Evolutionary conservation across 140 eudicot species (phyloP).

Genomic region (Flaveria floridana): DNA sequence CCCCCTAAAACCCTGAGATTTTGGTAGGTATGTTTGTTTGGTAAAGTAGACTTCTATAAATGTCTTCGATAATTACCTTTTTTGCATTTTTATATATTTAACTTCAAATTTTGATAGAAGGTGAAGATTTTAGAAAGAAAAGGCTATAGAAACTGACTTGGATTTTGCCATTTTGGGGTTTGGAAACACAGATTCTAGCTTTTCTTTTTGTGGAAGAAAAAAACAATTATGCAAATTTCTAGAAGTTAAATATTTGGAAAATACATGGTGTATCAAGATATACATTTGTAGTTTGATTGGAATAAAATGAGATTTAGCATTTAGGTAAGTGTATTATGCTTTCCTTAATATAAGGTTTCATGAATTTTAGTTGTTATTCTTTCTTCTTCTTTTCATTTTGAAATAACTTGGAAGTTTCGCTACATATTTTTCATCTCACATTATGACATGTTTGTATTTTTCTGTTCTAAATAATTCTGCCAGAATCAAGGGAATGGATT

Average conservation of each 20-base stretch:
- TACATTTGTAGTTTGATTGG: not conserved
- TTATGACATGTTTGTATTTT: constrained; percentile 17
- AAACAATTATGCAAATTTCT: not conserved
- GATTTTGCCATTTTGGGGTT: not conserved
- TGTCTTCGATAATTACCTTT: not conserved
- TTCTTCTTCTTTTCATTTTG: not conserved
- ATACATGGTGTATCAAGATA: not conserved
- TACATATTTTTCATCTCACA: not conserved
- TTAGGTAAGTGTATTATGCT: not conserved
- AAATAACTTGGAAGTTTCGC: not conserved
- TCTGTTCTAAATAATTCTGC: constrained; percentile 27
- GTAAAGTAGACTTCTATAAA: not conserved
- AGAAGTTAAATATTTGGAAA: not conserved
- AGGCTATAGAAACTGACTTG: not conserved
- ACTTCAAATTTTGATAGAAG: not conserved
- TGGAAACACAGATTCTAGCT: not conserved
- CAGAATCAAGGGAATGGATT: constrained; percentile 57
- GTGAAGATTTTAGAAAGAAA: not conserved
- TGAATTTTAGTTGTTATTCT: not conserved
- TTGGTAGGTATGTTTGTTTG: not conserved
- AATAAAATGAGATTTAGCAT: not conserved
- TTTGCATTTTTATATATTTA: not conserved
- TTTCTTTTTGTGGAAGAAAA: not conserved
- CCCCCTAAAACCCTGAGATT: too few relatives aligned
- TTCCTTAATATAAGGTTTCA: not conserved